Base-by-base conservation (phyloP, 139 green algal genomes). In the Chlamydomonas sphaeroides region DNA sequence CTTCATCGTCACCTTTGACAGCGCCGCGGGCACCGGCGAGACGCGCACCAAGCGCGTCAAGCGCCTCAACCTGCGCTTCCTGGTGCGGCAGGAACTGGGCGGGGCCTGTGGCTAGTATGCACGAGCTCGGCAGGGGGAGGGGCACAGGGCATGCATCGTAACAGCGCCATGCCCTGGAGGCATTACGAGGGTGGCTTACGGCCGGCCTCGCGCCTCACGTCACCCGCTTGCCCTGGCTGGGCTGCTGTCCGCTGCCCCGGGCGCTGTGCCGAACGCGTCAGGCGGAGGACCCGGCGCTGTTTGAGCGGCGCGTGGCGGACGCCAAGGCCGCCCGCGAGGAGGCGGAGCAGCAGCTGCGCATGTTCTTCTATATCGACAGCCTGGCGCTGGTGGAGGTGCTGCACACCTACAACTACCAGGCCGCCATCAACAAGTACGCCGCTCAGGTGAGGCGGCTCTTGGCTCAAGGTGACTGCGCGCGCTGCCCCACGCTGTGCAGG, bases 321-420 rank as follows among this genome's bases (percentile, higher is more conserved):
- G 84, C 87, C 35, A 91, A 86, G 75, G 68, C 33, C 5, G 65
- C 73, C 0, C 84, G 87, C 35, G 68, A 86, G 53, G 62, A 82
- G 61, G 87, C 84, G 6, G 87, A 91, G 69, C 33, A 74, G 25
- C 48, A 91, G 73, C 75, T 91, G 62, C 72, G 87, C 15, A 56
- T 80, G 59, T 68, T 84, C 49, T 89, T 91, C 79, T 89, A 87
- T 65, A 74, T 91, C 21, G 87, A 91, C 70, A 76, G 68, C 30
- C 76, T 87, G 4, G 66, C 69, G 14, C 68, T 67, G 51, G 68
- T 87, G 73, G 85, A 89, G 68, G 85, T 87, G 41, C 41, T 89
- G 51, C 66, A 85, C 39, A 87, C 80, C 20, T 89, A 89, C 74
- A 84, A 89, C 79, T 89, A 84, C 74, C 63, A 68, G 6, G 71